Conservation (phyloP, 495 filamentous ascomycete genomes). For the Annulohypoxylon moriforme region DNA sequence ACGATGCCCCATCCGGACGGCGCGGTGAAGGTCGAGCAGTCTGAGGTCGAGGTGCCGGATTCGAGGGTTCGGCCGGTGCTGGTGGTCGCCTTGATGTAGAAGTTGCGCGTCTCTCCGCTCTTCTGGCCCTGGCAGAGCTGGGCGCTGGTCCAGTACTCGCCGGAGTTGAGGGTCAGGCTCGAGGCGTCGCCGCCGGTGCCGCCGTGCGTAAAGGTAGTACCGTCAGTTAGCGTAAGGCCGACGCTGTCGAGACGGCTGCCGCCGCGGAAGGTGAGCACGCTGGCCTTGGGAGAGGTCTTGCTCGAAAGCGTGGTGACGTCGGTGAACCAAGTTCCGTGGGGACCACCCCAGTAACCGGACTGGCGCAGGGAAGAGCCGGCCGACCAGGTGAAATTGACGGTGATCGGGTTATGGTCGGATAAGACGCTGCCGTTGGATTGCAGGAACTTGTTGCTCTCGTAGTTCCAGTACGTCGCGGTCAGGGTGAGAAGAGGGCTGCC, state of each 20-base stretch:
- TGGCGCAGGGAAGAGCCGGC: slow-evolving; percentile 54
- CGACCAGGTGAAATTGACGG: slow-evolving; percentile 65
- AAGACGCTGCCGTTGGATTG: slow-evolving; percentile 64
- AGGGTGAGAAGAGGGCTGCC: slow-evolving; percentile 59
- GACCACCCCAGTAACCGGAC: slow-evolving; percentile 64
- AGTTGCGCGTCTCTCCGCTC: slow-evolving; percentile 61
- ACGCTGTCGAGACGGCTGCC: slow-evolving; percentile 63
- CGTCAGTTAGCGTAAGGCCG: slow-evolving; percentile 58
- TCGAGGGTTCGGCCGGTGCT: slow-evolving; percentile 61
- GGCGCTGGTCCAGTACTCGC: slow-evolving; percentile 63
- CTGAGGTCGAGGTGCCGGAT: slow-evolving; percentile 60
- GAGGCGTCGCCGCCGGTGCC: slow-evolving; percentile 62
- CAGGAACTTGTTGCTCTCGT: slow-evolving; percentile 63
- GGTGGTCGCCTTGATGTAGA: slow-evolving; percentile 67
- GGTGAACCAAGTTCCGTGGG: slow-evolving; percentile 67
- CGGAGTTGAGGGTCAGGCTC: slow-evolving; percentile 57
- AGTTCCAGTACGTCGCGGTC: slow-evolving; percentile 57
- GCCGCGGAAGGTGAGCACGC: slow-evolving; percentile 61
- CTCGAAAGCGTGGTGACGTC: slow-evolving; percentile 55
- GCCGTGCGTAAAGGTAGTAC: slow-evolving; percentile 63
- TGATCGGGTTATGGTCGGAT: slow-evolving; percentile 71
- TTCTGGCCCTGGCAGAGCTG: slow-evolving; percentile 65
- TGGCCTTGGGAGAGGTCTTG: slow-evolving; percentile 49
- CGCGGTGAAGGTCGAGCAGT: slow-evolving; percentile 62
- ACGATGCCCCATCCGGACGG: slow-evolving; percentile 67